Conservation (phyloP, 495 filamentous ascomycete species). For the Poronia punctata region DNA sequence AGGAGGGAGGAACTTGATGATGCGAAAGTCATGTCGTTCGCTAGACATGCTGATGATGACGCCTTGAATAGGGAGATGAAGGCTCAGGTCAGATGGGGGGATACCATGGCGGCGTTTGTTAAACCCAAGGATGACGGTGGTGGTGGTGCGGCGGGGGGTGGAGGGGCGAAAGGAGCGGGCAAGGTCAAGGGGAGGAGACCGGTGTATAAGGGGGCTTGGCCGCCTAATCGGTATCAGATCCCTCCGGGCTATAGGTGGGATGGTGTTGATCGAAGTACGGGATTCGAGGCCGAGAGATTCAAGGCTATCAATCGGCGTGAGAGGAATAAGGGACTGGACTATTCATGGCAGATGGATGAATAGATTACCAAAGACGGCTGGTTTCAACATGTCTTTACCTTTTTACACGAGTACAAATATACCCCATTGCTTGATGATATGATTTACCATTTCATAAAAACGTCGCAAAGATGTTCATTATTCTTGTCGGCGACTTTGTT, state of each 20-base stretch:
- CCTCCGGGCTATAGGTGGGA: slow-evolving; percentile 91
- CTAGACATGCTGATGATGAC: slow-evolving; percentile 71
- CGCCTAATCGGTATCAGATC: slow-evolving; percentile 93
- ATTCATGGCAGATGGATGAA: slow-evolving; percentile 94
- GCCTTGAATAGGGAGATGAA: slow-evolving; percentile 78
- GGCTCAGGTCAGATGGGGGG: slow-evolving; percentile 75
- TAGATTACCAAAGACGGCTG: slow-evolving; percentile 25
- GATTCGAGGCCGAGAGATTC: slow-evolving; percentile 94
- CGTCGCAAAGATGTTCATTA: neutral
- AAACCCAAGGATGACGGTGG: slow-evolving; percentile 28
- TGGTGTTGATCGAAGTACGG: slow-evolving; percentile 90
- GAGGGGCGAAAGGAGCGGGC: slow-evolving; percentile 20
- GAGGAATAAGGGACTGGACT: slow-evolving; percentile 71
- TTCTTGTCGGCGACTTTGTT: neutral
- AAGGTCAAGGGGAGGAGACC: slow-evolving; percentile 57
- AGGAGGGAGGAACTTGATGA: slow-evolving; percentile 60
- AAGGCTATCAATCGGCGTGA: slow-evolving; percentile 69
- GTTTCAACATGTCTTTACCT: neutral
- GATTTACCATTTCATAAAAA: neutral
- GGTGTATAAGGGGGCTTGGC: slow-evolving; percentile 68
- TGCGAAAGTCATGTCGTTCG: slow-evolving; percentile 71
- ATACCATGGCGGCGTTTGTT: slow-evolving; percentile 82
- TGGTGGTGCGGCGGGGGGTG: neutral
- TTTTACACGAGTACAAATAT: slow-evolving; percentile 2
- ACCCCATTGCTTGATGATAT: neutral